Conservation (phyloP, 805 yeast species). For the Spathaspora boniae region DNA sequence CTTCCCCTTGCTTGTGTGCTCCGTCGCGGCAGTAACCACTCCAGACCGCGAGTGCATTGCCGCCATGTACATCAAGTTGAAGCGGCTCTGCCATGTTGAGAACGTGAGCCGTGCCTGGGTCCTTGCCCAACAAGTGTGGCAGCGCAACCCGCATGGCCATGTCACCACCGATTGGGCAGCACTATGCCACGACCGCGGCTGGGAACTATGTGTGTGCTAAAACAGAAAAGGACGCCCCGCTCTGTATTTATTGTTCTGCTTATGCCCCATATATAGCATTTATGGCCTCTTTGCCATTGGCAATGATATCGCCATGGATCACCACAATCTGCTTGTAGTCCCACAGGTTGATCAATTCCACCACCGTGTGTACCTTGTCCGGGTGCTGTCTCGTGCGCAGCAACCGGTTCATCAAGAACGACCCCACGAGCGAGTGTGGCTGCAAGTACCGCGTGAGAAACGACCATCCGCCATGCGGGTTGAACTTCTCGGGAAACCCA, state of each 20-base stretch:
- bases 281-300: constrained; percentile 22
- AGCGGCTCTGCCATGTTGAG: not conserved
- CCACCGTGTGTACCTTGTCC: constrained; percentile 14
- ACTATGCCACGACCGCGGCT: constrained; percentile 1
- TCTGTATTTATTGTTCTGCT: too few species aligned
- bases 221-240: too few species aligned
- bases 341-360: constrained; percentile 27
- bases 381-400: constrained; percentile 17
- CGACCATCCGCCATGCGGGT: constrained; percentile 44
- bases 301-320: constrained; percentile 57
- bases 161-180: constrained; percentile 2
- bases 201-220: constrained; percentile 2
- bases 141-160: constrained; percentile 1
- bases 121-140: not conserved
- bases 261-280: too few species aligned
- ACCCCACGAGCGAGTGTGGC: constrained; percentile 21
- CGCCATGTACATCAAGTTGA: not conserved
- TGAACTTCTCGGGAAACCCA: constrained; percentile 41
- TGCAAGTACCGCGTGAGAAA: constrained; percentile 37
- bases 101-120: not conserved
- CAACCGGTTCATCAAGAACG: constrained; percentile 13
- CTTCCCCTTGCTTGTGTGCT: constrained; percentile 1
- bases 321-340: constrained; percentile 44
- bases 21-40: not conserved
- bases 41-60: constrained; percentile 1